These are phyloP conservation scores for Helichrysum umbraculigerum DNA, from an alignment of 129 eudicot genomes.

Conservation along the genomic window DNA sequence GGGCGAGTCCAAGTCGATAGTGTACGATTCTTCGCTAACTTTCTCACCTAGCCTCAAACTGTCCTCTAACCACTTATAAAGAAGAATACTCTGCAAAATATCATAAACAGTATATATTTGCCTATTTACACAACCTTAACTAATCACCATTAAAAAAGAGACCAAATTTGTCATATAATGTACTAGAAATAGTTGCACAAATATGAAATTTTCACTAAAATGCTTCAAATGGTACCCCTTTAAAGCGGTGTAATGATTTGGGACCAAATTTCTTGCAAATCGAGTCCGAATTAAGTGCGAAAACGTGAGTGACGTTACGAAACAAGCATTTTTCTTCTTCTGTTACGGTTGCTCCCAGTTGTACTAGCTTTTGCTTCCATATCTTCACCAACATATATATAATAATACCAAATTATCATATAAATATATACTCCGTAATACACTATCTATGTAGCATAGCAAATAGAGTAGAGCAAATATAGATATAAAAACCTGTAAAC, in stretches of 20 bases:
- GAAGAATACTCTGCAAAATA: conserved; percentile 59
- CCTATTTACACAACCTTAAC: neutral
- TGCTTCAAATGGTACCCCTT: conserved; percentile 35
- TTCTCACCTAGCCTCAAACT: conserved; percentile 70
- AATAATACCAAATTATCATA: neutral
- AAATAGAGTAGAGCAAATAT: neutral
- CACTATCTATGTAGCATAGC: neutral
- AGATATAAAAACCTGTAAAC: conserved; percentile 53
- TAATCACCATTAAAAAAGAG: neutral
- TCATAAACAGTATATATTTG: neutral
- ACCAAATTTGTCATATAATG: neutral
- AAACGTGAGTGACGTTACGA: conserved; percentile 59
- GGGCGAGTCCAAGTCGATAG: conserved; percentile 32
- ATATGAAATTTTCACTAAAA: neutral
- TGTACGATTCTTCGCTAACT: conserved; percentile 55
- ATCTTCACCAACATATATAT: conserved; percentile 37
- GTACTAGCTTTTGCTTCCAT: conserved; percentile 84
- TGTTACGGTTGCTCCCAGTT: conserved; percentile 76
- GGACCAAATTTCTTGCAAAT: conserved; percentile 41
- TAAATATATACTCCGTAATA: neutral
- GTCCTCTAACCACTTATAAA: conserved; percentile 86
- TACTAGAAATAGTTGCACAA: neutral
- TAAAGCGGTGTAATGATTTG: conserved; percentile 32
- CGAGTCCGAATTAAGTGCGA: conserved; percentile 56
- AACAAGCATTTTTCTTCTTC: conserved; percentile 59